phyloP scores from a whole-genome alignment of 768 basidiomycete genomes.

The Lentinus brumalis region DNA sequence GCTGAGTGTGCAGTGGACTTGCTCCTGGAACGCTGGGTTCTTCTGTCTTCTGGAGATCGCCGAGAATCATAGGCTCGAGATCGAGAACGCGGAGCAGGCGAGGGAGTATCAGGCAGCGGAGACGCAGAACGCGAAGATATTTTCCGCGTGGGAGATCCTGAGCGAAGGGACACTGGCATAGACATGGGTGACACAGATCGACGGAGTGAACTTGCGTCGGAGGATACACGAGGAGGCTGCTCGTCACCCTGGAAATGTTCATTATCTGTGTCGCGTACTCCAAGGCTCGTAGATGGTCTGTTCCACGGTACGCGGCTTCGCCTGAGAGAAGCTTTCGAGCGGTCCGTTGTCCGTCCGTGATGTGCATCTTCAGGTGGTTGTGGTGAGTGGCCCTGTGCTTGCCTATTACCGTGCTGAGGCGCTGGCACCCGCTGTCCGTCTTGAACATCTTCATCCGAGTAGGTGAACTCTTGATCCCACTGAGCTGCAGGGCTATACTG shows the following conservation, averaged over 20 bases:
- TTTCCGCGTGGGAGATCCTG: neutral
- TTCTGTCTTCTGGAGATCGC: neutral
- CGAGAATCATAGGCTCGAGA: neutral
- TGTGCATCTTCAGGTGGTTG: neutral
- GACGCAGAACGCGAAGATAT: too few species aligned
- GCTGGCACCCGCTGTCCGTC: neutral
- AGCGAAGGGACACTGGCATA: neutral
- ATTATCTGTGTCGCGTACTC: neutral
- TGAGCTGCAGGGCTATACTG: neutral
- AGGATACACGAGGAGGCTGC: neutral
- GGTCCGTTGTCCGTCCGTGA: neutral
- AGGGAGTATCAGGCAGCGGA: too few species aligned
- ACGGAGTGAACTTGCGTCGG: neutral
- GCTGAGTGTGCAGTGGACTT: too few species aligned
- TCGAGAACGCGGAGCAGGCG: neutral
- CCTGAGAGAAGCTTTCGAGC: conserved; percentile 3
- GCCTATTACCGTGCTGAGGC: neutral
- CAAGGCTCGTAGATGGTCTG: neutral
- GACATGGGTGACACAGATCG: neutral
- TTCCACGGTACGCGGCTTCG: conserved; percentile 7
- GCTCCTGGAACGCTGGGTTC: too few species aligned
- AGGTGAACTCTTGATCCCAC: conserved; percentile 16
- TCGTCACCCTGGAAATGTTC: neutral
- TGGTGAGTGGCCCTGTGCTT: neutral
- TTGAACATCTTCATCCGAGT: conserved; percentile 9